Conservation (phyloP, 2,329 filamentous ascomycete species). For the Tolypocladium guangdongense region DNA sequence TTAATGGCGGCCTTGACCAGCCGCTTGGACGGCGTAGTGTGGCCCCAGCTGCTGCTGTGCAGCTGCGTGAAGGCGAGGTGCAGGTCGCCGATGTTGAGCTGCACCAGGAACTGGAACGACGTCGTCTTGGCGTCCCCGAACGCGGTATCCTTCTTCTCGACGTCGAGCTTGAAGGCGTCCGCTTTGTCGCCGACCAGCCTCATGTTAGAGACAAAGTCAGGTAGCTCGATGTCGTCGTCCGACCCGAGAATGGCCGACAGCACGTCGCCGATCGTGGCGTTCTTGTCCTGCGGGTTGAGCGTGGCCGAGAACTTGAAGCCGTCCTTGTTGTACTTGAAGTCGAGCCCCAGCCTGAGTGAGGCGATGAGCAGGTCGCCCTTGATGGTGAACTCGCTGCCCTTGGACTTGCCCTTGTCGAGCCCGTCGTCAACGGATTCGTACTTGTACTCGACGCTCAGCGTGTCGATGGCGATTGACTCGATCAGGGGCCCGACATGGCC, state of each 20-base stretch:
- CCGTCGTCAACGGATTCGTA: not conserved
- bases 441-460: constrained; percentile 1
- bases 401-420: not conserved
- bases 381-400: constrained; percentile 5
- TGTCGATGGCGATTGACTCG: constrained; percentile 6
- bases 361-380: constrained; percentile 7
- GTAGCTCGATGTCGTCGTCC: constrained; percentile 5
- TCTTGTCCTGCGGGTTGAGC: not conserved
- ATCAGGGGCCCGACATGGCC: constrained; percentile 5
- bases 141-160: not conserved
- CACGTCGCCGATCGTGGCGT: constrained; percentile 5
- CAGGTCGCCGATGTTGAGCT: constrained; percentile 4
- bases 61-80: constrained; percentile 6
- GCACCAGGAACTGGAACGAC: constrained; percentile 8
- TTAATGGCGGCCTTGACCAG: constrained; percentile 8
- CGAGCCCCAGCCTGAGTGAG: constrained; percentile 2
- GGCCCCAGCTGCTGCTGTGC: constrained; percentile 4
- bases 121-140: not conserved
- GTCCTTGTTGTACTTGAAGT: constrained; percentile 2
- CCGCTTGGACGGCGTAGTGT: constrained; percentile 8
- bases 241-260: constrained; percentile 2
- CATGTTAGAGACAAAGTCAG: constrained; percentile 5
- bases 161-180: constrained; percentile 1
- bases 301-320: constrained; percentile 3
- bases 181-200: not conserved